Conservation (phyloP, 2,329 filamentous ascomycete genomes). For the Penicillium nordicum region DNA sequence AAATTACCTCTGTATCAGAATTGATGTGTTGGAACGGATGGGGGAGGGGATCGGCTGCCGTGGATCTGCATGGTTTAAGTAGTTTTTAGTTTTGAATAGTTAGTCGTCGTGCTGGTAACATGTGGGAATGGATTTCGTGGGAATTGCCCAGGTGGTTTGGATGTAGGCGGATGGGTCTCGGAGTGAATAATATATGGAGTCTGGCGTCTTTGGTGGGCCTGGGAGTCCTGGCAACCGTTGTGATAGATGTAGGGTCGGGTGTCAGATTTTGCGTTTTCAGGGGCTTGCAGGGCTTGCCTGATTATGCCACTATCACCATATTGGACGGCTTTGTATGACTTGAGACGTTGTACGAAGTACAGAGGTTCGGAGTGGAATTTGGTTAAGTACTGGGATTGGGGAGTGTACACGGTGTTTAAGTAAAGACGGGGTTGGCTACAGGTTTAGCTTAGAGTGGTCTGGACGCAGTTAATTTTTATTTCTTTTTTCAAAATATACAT, state of each 20-base stretch:
- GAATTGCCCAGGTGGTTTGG: not conserved
- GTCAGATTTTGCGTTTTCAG: slow-evolving; percentile 3
- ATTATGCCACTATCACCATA: not conserved
- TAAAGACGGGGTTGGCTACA: not conserved
- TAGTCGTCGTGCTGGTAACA: slow-evolving; percentile 2
- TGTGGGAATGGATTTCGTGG: slow-evolving; percentile 8
- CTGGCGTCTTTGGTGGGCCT: not conserved
- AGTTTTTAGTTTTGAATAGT: slow-evolving; percentile 1
- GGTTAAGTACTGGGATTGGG: not conserved
- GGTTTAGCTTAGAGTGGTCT: not conserved
- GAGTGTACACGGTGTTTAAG: not conserved
- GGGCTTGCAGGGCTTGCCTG: slow-evolving; percentile 8
- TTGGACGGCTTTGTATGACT: not conserved
- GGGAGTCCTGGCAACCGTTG: slow-evolving; percentile 10
- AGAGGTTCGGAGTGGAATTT: not conserved
- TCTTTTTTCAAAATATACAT: no score
- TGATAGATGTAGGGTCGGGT: slow-evolving; percentile 5
- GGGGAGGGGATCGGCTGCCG: not conserved
- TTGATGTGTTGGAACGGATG: slow-evolving; percentile 10
- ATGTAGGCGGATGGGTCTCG: slow-evolving; percentile 5
- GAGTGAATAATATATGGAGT: slow-evolving; percentile 9
- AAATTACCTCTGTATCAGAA: slow-evolving; percentile 13
- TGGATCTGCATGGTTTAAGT: slow-evolving; percentile 9
- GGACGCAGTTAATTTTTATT: no score
- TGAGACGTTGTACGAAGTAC: not conserved